phyloP scores from a whole-genome alignment of 768 basidiomycete species.

The Russula earlei region DNA sequence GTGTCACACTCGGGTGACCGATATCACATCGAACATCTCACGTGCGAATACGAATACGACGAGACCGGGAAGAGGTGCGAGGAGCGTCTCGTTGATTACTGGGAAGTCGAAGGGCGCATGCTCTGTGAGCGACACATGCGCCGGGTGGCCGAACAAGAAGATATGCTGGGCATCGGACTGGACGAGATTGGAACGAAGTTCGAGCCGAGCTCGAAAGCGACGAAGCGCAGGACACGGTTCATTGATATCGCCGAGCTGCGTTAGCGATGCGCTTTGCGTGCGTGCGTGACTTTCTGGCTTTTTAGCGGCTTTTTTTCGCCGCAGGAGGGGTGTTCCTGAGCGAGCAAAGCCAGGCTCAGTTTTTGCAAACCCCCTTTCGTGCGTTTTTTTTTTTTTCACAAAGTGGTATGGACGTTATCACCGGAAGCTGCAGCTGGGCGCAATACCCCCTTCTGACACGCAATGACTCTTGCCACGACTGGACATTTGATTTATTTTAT shows the following conservation, averaged over 20 bases:
- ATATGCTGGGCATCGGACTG: neutral
- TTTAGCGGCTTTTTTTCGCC: too few species aligned
- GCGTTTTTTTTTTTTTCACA: neutral
- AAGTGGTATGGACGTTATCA: too few species aligned
- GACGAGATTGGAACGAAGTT: conserved; percentile 15
- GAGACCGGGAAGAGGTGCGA: conserved; percentile 31
- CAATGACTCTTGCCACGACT: neutral
- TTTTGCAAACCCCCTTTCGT: too few species aligned
- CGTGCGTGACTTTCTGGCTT: too few species aligned
- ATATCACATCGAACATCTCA: conserved; percentile 84
- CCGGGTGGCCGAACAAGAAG: conserved; percentile 22
- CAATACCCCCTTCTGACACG: neutral
- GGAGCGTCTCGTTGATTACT: conserved; percentile 70
- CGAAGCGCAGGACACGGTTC: conserved; percentile 72
- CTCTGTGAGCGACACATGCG: conserved; percentile 75
- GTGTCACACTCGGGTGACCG: conserved; percentile 72
- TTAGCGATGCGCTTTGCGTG: neutral
- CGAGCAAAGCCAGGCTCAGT: too few species aligned
- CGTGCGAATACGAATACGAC: conserved; percentile 55
- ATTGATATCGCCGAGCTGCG: conserved; percentile 48
- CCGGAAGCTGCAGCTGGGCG: neutral
- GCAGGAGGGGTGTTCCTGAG: too few species aligned
- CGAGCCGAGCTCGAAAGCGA: conserved; percentile 44
- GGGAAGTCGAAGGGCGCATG: conserved; percentile 80
- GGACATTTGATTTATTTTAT: neutral